Base-by-base conservation (phyloP, 192 early-diverging fungal species). In the Linnemannia hyalina region DNA sequence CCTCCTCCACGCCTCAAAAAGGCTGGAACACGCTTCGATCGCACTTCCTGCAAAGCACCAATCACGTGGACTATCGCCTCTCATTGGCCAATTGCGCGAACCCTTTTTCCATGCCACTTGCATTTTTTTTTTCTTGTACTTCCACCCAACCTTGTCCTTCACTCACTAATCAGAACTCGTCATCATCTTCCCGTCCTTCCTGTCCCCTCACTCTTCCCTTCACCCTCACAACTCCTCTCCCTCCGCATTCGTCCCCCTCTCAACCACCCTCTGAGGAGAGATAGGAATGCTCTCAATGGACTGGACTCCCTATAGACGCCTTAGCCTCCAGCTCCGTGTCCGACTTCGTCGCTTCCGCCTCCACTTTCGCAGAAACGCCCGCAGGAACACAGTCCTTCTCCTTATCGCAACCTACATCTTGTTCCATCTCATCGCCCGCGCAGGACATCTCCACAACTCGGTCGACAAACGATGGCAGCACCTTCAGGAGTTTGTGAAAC, bases 281-380 rank as follows among this genome's bases (percentile, higher is more conserved):
- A 73, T 23, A 49, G 44, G 40, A 16, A 74, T 77, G 75, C 76
- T 55, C 22, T 69, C 72, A 44, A 77, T 83, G 81, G 76, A 83
- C 60, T 41, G 36, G 81, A 54, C 44, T n/a, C 69, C 23, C 32
- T 69, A 63, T 26, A 74, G 72, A 68, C 72, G 77, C 63, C 20
- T 70, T 16, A 54, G 18, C 36, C 29, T 74, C 70, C 16, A 44
- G 13, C 35, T 73, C 44, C 44, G 60, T 5, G 49, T 73, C 77
- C 74, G 49, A n/a, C 68, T 79, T 9, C 46, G 77, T 32, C 65
- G 57, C 44, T 22, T 78, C 65, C 18, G 73, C 13, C 22, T 63
- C 15, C 40, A 38, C 26, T 83, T 83, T 47, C 71, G 77, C 11
- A 68, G 52, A 10, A 77, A 79, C 52, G 20, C 60, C 0, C 29